Evolutionary conservation across 179 eudicot species (phyloP), one percentile per base, ranked within the genome.

Genomic region (Silene coronaria): DNA sequence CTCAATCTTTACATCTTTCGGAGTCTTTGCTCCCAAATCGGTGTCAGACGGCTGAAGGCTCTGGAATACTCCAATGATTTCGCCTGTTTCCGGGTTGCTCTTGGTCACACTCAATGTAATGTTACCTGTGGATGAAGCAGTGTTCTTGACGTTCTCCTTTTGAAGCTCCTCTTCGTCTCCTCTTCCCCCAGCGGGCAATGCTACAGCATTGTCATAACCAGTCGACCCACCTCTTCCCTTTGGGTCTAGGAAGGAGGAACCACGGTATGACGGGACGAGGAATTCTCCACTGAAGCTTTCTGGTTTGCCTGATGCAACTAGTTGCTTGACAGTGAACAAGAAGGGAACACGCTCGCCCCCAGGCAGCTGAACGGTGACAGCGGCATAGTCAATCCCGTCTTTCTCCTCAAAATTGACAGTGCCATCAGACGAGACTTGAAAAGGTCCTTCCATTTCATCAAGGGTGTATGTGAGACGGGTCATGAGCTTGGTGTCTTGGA

Each of bases 341-440:
- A 96, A 96, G 0, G 99, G 99, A 53, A 96, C 99, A 0, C 99
- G 93, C 81, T 96, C 97, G 1, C 99, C 99, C 0, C 99, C 99
- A 2, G 99, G 99, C 17, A 96, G 90, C 79, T 96, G 97, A 4
- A 96, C 97, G 0, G 99, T 96, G 66, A 96, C 99, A 12, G 99
- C 99, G 2, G 99, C 99, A 22, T 93, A 96, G 83, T 96, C 99
- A 24, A 96, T 96, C 4, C 98, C 98, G n/a, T 93, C 97, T 71
- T 93, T 93, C 86, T 93, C 98, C 91, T 89, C 97, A 7, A 93
- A 93, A 80, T 91, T 93, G 48, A 93, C 79, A 0, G 85, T 82
- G 8, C 99, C 97, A 53, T 96, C 97, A 1, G 91, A 27, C 3
- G 90, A 81, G 48, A 96, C 97, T 53, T 91, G 97, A 21, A 96